Conservation (phyloP, 768 basidiomycete genomes). For the Boletus insuetus region DNA sequence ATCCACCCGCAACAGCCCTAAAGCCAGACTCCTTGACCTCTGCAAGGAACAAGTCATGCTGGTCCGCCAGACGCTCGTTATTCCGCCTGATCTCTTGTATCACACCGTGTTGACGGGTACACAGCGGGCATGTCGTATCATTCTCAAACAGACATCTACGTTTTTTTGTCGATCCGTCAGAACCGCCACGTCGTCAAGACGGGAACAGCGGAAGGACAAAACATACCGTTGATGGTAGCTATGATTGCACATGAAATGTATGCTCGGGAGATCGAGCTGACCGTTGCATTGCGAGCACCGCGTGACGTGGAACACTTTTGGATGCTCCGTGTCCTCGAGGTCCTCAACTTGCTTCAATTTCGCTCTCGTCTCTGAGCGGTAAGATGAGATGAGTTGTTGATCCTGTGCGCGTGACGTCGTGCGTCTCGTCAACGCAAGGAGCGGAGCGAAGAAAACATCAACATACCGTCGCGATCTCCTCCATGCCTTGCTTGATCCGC, state of each 20-base stretch:
- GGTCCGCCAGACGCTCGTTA: conserved; percentile 79
- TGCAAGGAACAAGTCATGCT: conserved; percentile 75
- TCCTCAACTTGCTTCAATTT: conserved; percentile 82
- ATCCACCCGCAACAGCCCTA: conserved; percentile 65
- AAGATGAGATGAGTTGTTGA: conserved; percentile 81
- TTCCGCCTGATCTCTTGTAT: conserved; percentile 87
- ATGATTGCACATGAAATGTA: conserved; percentile 99
- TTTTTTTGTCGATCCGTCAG: not conserved
- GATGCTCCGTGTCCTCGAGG: conserved; percentile 71
- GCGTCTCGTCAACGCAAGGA: not conserved
- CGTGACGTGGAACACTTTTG: conserved; percentile 92
- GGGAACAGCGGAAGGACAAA: not conserved
- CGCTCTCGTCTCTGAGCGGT: conserved; percentile 76
- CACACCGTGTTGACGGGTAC: conserved; percentile 82
- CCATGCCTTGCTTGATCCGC: conserved; percentile 68
- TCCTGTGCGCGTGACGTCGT: conserved; percentile 50
- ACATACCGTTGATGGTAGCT: conserved; percentile 85
- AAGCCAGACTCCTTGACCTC: conserved; percentile 75
- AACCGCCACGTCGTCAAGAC: not conserved
- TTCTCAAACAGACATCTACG: conserved; percentile 83
- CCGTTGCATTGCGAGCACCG: conserved; percentile 87
- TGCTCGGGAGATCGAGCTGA: conserved; percentile 86
- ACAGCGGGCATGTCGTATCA: conserved; percentile 87
- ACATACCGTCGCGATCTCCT: conserved; percentile 79
- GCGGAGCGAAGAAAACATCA: not conserved